Percentiles rank a stretch among this genome's conserved stretches.
These are phyloP conservation scores for Vickermania spadyakhi DNA, from an alignment of 208 protist genomes.

Conservation along the genomic window DNA sequence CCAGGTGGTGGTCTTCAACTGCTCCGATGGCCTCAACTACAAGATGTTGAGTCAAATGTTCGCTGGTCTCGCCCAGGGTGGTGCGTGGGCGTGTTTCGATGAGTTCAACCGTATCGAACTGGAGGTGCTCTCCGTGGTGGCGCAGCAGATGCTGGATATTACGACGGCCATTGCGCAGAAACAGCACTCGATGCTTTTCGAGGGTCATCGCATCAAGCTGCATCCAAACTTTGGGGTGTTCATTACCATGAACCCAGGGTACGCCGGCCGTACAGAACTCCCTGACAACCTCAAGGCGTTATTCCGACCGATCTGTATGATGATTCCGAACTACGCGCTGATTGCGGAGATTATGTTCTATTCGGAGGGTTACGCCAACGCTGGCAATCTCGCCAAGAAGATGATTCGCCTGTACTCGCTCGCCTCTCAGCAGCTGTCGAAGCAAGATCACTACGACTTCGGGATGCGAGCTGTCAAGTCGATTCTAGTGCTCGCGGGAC, in stretches of 20 bases:
- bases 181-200: slow-evolving; percentile 77
- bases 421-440: slow-evolving; percentile 92
- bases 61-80: slow-evolving; percentile 89
- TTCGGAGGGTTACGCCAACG: slow-evolving; percentile 93
- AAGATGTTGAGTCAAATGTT: slow-evolving; percentile 94
- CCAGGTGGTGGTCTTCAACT: slow-evolving; percentile 94
- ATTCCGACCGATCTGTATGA: slow-evolving; percentile 95
- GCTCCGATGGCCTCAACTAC: slow-evolving; percentile 93
- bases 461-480: slow-evolving; percentile 94
- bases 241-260: slow-evolving; percentile 98
- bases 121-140: slow-evolving; percentile 92
- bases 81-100: slow-evolving; percentile 93
- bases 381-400: slow-evolving; percentile 86
- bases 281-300: slow-evolving; percentile 96
- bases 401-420: slow-evolving; percentile 94
- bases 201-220: slow-evolving; percentile 88
- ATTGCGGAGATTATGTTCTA: slow-evolving; percentile 97
- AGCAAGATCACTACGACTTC: slow-evolving; percentile 95
- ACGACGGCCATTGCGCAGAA: slow-evolving; percentile 83
- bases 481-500: slow-evolving; percentile 91
- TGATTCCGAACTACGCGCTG: slow-evolving; percentile 94
- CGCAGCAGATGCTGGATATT: slow-evolving; percentile 92
- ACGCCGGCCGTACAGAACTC: slow-evolving; percentile 94
- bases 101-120: slow-evolving; percentile 94
- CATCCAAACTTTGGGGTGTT: slow-evolving; percentile 92